Conservation (phyloP, 805 yeast genomes). For the Hanseniaspora lindneri region DNA sequence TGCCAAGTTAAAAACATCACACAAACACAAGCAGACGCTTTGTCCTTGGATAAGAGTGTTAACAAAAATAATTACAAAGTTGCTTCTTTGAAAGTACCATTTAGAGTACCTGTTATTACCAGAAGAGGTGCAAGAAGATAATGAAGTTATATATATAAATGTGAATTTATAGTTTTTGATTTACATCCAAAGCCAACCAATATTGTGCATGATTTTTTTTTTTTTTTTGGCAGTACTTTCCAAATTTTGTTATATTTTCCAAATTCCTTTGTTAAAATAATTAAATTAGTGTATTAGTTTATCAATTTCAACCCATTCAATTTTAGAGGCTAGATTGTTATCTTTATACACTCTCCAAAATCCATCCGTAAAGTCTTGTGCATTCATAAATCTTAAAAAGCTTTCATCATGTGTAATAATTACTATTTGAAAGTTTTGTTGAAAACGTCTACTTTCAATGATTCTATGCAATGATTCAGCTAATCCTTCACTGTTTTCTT, state of each 20-base stretch:
- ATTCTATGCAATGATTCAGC: slow-evolving; percentile 70
- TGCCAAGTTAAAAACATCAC: slow-evolving; percentile 64
- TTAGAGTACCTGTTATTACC: slow-evolving; percentile 72
- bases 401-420: slow-evolving; percentile 95
- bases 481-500: slow-evolving; percentile 74
- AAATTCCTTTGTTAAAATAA: too few species aligned
- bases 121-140: slow-evolving; percentile 42
- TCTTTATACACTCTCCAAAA: slow-evolving; percentile 74
- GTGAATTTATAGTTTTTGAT: neutral
- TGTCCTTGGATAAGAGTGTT: slow-evolving; percentile 46
- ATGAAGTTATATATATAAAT: neutral
- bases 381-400: slow-evolving; percentile 74
- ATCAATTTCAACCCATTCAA: slow-evolving; percentile 43
- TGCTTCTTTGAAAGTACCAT: slow-evolving; percentile 78
- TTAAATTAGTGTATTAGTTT: slow-evolving; percentile 24
- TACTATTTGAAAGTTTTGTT: slow-evolving; percentile 82
- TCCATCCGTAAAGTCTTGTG: slow-evolving; percentile 72
- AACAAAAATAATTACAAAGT: slow-evolving; percentile 56
- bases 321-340: slow-evolving; percentile 67
- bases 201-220: too few species aligned
- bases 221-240: too few species aligned
- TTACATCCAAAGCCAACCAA: too few species aligned
- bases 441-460: slow-evolving; percentile 60
- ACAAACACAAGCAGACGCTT: slow-evolving; percentile 61
- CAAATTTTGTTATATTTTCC: too few species aligned